Conservation (phyloP, 805 yeast genomes). For the Candida saitoana region DNA sequence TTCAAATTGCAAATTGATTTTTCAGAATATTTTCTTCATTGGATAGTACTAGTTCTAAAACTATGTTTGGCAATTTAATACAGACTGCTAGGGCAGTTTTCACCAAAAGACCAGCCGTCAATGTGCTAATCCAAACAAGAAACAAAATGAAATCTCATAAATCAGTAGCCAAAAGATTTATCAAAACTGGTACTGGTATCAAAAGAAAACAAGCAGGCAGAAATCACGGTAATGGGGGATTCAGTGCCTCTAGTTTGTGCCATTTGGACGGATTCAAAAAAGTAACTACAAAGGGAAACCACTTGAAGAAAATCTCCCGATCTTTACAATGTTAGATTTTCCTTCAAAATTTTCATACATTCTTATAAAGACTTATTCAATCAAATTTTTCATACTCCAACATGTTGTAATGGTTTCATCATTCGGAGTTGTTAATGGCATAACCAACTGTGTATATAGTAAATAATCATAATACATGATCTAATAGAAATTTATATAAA, state of each 20-base stretch:
- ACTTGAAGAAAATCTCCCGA: conserved; percentile 55
- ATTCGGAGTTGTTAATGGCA: too few species aligned
- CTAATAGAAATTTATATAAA: too few species aligned
- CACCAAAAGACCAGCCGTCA: conserved; percentile 17
- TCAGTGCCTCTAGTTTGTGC: conserved; percentile 60
- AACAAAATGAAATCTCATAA: conserved; percentile 72
- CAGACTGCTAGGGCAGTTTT: conserved; percentile 8
- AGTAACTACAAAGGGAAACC: conserved; percentile 50
- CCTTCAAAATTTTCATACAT: too few species aligned
- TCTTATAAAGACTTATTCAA: too few species aligned
- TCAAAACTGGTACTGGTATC: conserved; percentile 64
- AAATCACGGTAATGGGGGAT: conserved; percentile 90
- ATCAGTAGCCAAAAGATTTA: conserved; percentile 84
- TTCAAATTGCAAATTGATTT: neutral
- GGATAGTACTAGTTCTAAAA: neutral
- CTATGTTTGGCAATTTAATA: conserved; percentile 5
- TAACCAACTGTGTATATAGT: too few species aligned
- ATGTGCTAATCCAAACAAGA: conserved; percentile 34
- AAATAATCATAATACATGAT: too few species aligned
- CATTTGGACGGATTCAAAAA: conserved; percentile 56
- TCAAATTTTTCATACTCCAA: neutral
- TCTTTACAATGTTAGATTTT: conserved; percentile 7
- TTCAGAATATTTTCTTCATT: neutral
- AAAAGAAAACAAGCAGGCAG: conserved; percentile 67
- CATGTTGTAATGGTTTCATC: neutral